Evolutionary conservation across 495 filamentous ascomycete species (phyloP).

Genomic region (Penicillium samsonianum): DNA sequence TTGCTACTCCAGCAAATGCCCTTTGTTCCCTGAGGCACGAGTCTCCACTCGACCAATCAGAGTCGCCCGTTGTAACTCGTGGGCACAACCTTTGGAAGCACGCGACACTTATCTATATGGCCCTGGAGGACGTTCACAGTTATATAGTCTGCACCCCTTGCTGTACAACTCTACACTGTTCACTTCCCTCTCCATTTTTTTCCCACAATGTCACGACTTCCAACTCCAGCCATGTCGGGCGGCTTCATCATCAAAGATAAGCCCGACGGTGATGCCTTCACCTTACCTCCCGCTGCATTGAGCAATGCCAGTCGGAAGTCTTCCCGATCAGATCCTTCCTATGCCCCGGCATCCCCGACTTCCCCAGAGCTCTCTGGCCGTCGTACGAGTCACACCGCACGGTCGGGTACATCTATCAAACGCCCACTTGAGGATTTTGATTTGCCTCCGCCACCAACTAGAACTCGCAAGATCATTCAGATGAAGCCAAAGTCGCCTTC

Average conservation of each 20-base stretch:
- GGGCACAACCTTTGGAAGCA: conserved; percentile 39
- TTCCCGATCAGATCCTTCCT: conserved; percentile 47
- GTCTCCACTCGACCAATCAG: conserved; percentile 35
- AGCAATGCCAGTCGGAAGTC: conserved; percentile 46
- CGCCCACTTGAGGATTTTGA: conserved; percentile 60
- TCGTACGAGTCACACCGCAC: conserved; percentile 54
- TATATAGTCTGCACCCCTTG: conserved; percentile 12
- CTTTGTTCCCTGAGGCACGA: conserved; percentile 27
- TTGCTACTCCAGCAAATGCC: conserved; percentile 23
- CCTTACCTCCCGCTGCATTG: conserved; percentile 82
- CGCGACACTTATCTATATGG: conserved; percentile 42
- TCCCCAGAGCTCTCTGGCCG: conserved; percentile 47
- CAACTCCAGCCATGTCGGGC: conserved; percentile 81
- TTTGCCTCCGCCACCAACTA: conserved; percentile 87
- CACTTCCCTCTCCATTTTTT: not conserved
- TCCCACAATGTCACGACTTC: conserved; percentile 70
- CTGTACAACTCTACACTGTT: conserved; percentile 9
- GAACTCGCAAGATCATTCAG: conserved; percentile 95
- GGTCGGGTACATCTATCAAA: conserved; percentile 54
- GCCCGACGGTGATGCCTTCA: conserved; percentile 64
- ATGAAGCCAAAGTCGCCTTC: conserved; percentile 68
- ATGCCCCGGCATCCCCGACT: conserved; percentile 56
- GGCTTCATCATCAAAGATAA: conserved; percentile 80
- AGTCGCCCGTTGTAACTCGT: conserved; percentile 29
- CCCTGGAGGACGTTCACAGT: conserved; percentile 7